phyloP scores from a whole-genome alignment of 1,139 yeast species.

The Hemisphaericaspora xylofermentans region DNA sequence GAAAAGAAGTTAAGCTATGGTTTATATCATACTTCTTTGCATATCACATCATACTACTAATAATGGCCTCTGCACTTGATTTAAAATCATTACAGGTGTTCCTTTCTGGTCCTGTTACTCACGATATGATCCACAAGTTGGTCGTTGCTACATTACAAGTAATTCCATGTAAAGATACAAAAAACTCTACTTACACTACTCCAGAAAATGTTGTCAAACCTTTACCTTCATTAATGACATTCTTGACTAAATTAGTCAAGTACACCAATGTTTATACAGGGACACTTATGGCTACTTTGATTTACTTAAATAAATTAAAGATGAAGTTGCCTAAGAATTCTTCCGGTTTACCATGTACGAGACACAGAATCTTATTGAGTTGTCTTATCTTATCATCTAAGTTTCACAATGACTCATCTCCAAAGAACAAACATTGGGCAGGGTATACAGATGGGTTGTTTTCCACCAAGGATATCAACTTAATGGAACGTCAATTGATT shows the following conservation, averaged over 20 bases:
- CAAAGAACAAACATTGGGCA: constrained; percentile 78
- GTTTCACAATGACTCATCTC: constrained; percentile 74
- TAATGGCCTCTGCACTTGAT: constrained; percentile 29
- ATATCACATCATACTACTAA: constrained; percentile 1
- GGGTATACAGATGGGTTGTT: constrained; percentile 73
- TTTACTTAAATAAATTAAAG: constrained; percentile 62
- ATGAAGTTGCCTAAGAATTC: constrained; percentile 65
- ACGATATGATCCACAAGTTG: constrained; percentile 64
- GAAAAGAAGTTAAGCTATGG: too few species aligned
- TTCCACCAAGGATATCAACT: constrained; percentile 63
- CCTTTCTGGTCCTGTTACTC: constrained; percentile 57
- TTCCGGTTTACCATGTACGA: constrained; percentile 73
- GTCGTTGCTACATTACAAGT: constrained; percentile 64
- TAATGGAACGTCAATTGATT: constrained; percentile 77
- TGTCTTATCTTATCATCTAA: constrained; percentile 72
- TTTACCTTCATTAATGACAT: constrained; percentile 72
- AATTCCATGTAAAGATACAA: constrained; percentile 50
- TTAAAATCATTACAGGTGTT: constrained; percentile 56
- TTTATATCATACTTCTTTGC: not conserved
- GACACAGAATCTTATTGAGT: constrained; percentile 73
- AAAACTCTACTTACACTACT: constrained; percentile 34
- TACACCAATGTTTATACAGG: constrained; percentile 77
- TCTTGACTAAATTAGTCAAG: constrained; percentile 66
- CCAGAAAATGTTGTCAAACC: constrained; percentile 35
- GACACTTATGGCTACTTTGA: constrained; percentile 69